phyloP scores from a whole-genome alignment of 371 early-diverging fungal genomes.

The Circinella minor region DNA sequence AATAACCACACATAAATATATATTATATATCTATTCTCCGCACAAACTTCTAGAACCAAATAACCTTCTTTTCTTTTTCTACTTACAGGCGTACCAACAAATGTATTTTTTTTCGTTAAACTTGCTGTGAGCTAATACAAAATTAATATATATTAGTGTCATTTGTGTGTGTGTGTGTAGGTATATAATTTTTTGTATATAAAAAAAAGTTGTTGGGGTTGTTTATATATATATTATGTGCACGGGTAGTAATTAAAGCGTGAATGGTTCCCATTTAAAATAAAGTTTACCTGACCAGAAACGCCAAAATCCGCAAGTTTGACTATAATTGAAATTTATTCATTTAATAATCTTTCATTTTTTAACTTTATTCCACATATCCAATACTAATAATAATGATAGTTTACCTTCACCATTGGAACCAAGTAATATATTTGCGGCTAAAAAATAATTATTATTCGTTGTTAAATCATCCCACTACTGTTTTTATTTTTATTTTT shows the following conservation, averaged over 20 bases:
- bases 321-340: constrained; percentile 78
- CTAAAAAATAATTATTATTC: constrained; percentile 39
- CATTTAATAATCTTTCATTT: background rate
- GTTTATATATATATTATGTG: background rate
- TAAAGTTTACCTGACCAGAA: constrained; percentile 78
- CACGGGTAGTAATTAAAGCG: background rate
- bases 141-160: too few species aligned
- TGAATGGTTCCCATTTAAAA: background rate
- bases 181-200: too few species aligned
- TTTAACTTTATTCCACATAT: too few species aligned
- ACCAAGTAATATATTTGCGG: constrained; percentile 86
- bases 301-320: constrained; percentile 99
- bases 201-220: too few species aligned
- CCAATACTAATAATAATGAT: background rate
- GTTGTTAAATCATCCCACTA: constrained; percentile 7
- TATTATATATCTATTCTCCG: background rate
- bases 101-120: constrained; percentile 94
- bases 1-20: background rate
- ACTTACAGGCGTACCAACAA: constrained; percentile 97
- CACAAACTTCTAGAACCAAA: too few species aligned
- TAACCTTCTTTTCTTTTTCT: background rate
- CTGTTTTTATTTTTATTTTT: background rate
- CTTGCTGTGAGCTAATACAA: constrained; percentile 79
- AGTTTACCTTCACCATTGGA: constrained; percentile 70
- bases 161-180: too few species aligned